Conservation (phyloP, 352 stramenopile genomes). For the Pythium phragmiticola region DNA sequence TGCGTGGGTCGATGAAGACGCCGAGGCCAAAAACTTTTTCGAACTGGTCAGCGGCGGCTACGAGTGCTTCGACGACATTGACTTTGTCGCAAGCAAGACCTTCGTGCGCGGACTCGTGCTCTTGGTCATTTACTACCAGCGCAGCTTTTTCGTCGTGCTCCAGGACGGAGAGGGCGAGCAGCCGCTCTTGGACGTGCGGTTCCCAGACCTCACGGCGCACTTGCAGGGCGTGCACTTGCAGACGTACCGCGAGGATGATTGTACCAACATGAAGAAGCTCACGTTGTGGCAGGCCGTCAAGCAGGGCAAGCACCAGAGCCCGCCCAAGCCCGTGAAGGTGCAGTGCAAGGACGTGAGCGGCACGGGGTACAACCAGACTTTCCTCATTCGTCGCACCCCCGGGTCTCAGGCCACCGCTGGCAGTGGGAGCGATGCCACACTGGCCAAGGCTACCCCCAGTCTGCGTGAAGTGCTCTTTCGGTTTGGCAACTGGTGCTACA, state of each 20-base stretch:
- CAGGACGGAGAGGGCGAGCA: slow-evolving; percentile 90
- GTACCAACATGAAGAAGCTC: slow-evolving; percentile 90
- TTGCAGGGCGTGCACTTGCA: slow-evolving; percentile 89
- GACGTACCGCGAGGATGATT: slow-evolving; percentile 75
- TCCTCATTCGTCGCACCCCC: slow-evolving; percentile 72
- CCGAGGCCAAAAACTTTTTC: slow-evolving; percentile 86
- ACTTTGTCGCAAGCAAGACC: slow-evolving; percentile 86
- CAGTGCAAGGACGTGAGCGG: slow-evolving; percentile 84
- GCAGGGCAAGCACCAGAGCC: slow-evolving; percentile 53
- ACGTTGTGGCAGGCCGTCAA: slow-evolving; percentile 88
- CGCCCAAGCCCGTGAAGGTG: slow-evolving; percentile 75
- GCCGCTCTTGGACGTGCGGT: slow-evolving; percentile 92
- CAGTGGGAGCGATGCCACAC: background rate
- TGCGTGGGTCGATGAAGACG: slow-evolving; percentile 90
- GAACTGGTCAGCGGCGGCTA: slow-evolving; percentile 91
- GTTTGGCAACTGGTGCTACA: slow-evolving; percentile 96
- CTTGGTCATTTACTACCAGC: slow-evolving; percentile 82
- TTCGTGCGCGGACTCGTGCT: slow-evolving; percentile 83
- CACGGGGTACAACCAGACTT: slow-evolving; percentile 81
- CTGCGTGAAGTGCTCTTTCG: slow-evolving; percentile 93
- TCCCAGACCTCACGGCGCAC: slow-evolving; percentile 89
- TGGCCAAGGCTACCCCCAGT: slow-evolving; percentile 32
- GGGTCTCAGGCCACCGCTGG: slow-evolving; percentile 4
- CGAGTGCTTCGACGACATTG: slow-evolving; percentile 82
- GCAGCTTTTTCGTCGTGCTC: slow-evolving; percentile 91